Base-by-base conservation (phyloP, 176 grass and related monocot species). In the Zoysia pacifica region DNA sequence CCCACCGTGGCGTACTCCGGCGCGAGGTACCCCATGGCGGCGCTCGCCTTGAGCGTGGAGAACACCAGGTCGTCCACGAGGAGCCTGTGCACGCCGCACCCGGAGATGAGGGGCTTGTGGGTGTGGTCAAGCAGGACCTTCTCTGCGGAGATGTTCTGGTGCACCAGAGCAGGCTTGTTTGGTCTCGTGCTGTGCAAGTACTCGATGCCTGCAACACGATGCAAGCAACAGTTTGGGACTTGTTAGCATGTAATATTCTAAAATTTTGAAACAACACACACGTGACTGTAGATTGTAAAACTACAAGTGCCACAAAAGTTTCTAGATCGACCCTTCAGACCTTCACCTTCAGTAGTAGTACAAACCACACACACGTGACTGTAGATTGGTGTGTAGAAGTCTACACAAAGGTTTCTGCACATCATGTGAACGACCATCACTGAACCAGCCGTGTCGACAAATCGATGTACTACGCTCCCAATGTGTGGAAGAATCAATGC, bases 11-110 rank as follows among this genome's bases (percentile, higher is more conserved):
- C 83, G 79, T 98, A 98, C 85, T 98, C 96, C 0, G 96, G 96
- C 13, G 96, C 92, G 37, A 98, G 79, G 93, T 93, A 98, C 12
- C 96, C 96, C 96, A 98, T 98, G 84, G 96, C 96, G 9, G 96
- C 96, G 19, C 96, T 98, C 14, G 86, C 82, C 80, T 98, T 98
- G 76, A 98, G 86, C 67, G 83, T 87, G 8, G 90, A 91, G 86
- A 94, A 98, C 18, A 98, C 86, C 9, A 87, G 81, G 76, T 98
- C 96, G 46, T 98, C 96, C 0, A 93, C 92, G 16, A 98, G 86
- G 44, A 98, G 86, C 71, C 94, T 98, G 88, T 91, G 83, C 79
- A 98, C 72, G 61, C 92, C 92, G 0, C 90, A 89, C 14, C 88
- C 90, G 9, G 87, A 94, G 74, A 98, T 87, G 51, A 93, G 72